Base-by-base conservation (phyloP, 345 rosid species). In the Brassica incana region DNA sequence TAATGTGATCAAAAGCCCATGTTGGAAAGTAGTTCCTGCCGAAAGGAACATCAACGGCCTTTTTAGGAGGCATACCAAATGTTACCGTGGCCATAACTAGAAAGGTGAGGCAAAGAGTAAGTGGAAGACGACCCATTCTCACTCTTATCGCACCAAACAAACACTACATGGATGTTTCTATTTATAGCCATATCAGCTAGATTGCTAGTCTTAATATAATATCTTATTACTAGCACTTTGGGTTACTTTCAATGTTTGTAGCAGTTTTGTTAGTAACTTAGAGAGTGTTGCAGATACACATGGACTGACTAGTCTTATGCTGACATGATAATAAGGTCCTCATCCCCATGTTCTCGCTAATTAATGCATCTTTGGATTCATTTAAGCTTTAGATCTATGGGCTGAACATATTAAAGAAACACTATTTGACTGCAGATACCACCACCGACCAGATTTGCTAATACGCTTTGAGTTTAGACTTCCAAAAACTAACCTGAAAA, bases 1-100 rank as follows among this genome's bases (percentile, higher is more conserved):
- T 91, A 69, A 93, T 93, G 86, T 93, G 98, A 81, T 93, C 98
- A 76, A 90, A 91, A 77, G 97, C 95, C 95, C 98, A 93, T 10
- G 97, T 91, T 11, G 97, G 97, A 45, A 68, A 36, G 25, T 93
- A 93, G 89, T 93, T 93, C 69, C 98, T 84, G 0, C 89, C 88
- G 48, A 93, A 93, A 3, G 95, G 85, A 72, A 93, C 95, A 2
- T 81, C 79, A 2, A 90, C 80, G 8, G 98, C 87, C 80, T 29
- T 87, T 71, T 77, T 90, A 11, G 88, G 95, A 52, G 90, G 76
- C 20, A 85, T 83, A 69, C 81, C 93, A 89, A 85, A 79, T 65
- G 91, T 71, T 45, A 79, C 87, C 8, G 85, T 83, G 32, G 68
- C 92, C 90, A 85, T 48, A 58, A 84, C 73, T 73, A 87, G 40